Conservation (phyloP, 371 early-diverging fungal species). For the Mucor indicus region DNA sequence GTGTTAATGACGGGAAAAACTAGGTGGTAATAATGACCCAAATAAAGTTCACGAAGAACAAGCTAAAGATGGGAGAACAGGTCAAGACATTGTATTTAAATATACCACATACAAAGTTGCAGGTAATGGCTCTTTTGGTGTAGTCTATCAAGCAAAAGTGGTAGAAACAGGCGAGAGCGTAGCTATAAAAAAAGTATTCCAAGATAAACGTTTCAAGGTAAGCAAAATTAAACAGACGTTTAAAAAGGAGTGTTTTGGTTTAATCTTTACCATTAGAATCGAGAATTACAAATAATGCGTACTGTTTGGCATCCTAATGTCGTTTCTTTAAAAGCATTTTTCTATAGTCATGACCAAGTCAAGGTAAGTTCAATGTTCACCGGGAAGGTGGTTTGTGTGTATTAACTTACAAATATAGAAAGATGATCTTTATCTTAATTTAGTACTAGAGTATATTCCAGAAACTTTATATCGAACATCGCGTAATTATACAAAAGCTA, state of each 20-base stretch:
- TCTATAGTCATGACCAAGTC: slow-evolving; percentile 74
- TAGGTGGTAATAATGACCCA: slow-evolving; percentile 23
- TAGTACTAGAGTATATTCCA: slow-evolving; percentile 85
- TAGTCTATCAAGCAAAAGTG: slow-evolving; percentile 94
- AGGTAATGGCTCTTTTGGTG: slow-evolving; percentile 96
- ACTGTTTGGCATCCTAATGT: slow-evolving; percentile 83
- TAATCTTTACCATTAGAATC: too few species aligned
- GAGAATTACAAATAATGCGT: slow-evolving; percentile 90
- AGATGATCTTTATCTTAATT: slow-evolving; percentile 86
- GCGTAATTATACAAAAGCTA: slow-evolving; percentile 80
- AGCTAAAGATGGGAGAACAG: slow-evolving; percentile 84
- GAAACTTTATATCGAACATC: slow-evolving; percentile 86
- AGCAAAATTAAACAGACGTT: neutral
- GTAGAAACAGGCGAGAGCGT: slow-evolving; percentile 72
- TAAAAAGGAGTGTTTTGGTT: too few species aligned
- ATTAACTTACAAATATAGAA: too few species aligned
- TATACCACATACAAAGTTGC: slow-evolving; percentile 89
- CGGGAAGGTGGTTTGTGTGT: neutral
- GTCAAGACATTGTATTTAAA: slow-evolving; percentile 74
- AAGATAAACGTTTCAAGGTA: slow-evolving; percentile 95
- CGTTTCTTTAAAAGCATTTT: slow-evolving; percentile 75
- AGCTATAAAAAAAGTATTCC: slow-evolving; percentile 95
- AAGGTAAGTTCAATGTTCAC: slow-evolving; percentile 27
- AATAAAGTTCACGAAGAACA: slow-evolving; percentile 40
- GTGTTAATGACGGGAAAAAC: too few species aligned